Percentiles rank a stretch among this genome's conserved stretches.
These are phyloP conservation scores for Colletotrichum liriopes DNA, from an alignment of 2,329 filamentous ascomycete genomes.

Conservation along the genomic window DNA sequence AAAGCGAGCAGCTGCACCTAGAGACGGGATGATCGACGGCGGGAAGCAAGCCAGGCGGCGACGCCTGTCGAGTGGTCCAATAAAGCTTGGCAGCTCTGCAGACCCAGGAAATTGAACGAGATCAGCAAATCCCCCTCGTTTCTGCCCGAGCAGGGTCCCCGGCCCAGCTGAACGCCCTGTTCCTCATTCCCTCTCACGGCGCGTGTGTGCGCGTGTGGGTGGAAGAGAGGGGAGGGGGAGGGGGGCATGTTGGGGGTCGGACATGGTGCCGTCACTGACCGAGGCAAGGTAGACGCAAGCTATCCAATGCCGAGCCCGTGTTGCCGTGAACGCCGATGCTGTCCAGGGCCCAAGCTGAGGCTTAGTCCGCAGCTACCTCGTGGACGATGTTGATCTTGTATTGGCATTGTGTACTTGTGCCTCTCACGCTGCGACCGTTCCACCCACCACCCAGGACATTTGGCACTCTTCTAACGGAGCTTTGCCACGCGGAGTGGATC, in stretches of 20 bases:
- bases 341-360: not conserved
- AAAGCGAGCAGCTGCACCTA: conserved; percentile 27
- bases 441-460: not conserved
- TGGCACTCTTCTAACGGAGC: not conserved
- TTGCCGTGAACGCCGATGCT: conserved; percentile 21
- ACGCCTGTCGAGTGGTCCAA: conserved; percentile 37
- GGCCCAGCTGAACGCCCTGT: conserved; percentile 25
- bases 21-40: conserved; percentile 42
- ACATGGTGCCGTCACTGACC: conserved; percentile 28
- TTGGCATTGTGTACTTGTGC: not conserved
- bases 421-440: not conserved
- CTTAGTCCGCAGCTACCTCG: not conserved
- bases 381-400: not conserved
- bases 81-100: conserved; percentile 39
- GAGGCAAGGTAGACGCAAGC: conserved; percentile 1
- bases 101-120: conserved; percentile 36
- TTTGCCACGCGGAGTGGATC: not conserved
- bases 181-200: not conserved
- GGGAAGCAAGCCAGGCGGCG: conserved; percentile 39
- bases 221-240: not conserved
- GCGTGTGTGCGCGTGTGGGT: conserved; percentile 6
- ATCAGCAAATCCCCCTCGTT: conserved; percentile 35
- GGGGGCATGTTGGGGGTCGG: conserved; percentile 11
- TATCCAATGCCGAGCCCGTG: conserved; percentile 11
- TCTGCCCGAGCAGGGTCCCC: conserved; percentile 30